Percentiles rank a stretch among this genome's conserved stretches.
phyloP scores from a whole-genome alignment of 305 asterid genomes.

The Fraxinus floribunda region DNA sequence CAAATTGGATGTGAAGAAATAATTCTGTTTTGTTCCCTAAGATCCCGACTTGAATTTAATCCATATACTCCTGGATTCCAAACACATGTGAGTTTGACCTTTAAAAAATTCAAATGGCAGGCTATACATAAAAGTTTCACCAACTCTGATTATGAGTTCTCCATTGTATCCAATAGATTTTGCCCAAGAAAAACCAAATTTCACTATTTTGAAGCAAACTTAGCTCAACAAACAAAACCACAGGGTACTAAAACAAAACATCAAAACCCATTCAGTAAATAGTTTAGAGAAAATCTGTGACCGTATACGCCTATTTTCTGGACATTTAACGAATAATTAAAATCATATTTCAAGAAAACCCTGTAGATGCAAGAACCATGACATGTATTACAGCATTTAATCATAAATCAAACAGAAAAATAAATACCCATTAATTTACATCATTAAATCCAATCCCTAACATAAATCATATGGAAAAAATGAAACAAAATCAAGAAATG shows the following conservation, averaged over 20 bases:
- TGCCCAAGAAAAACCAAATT: neutral
- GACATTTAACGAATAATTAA: conserved; percentile 12
- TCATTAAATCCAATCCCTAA: conserved; percentile 25
- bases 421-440: conserved; percentile 19
- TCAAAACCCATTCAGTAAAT: neutral
- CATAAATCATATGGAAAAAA: neutral
- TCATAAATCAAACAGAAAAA: conserved; percentile 4
- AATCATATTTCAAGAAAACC: conserved; percentile 11
- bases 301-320: neutral
- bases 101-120: conserved; percentile 23
- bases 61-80: conserved; percentile 57
- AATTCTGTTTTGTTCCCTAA: conserved; percentile 18
- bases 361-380: conserved; percentile 18
- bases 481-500: conserved; percentile 31
- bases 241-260: neutral
- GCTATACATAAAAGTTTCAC: neutral
- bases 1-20: conserved; percentile 14
- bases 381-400: conserved; percentile 15
- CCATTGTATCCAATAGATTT: neutral
- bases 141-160: neutral
- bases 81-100: conserved; percentile 25
- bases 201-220: conserved; percentile 15
- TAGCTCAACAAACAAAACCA: conserved; percentile 7
- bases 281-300: conserved; percentile 7
- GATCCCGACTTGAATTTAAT: conserved; percentile 27